Percentiles rank a stretch among this genome's conserved stretches.
Evolutionary conservation across 2,329 filamentous ascomycete species (phyloP).

Genomic region (Aspergillus puulaauensis): DNA sequence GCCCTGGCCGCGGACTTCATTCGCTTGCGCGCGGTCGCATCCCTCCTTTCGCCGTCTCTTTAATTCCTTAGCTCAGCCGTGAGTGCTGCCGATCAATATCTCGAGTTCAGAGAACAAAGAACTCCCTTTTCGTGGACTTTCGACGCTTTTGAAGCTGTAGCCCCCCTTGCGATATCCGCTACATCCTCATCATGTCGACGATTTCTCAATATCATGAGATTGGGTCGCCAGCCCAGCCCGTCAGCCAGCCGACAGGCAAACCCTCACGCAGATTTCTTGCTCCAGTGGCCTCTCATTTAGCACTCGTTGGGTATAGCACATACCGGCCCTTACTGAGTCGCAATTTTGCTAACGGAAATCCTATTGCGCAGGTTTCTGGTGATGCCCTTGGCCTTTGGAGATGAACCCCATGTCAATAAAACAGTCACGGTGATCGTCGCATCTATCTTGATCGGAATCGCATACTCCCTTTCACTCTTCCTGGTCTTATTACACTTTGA

Average conservation of each 20-base stretch:
- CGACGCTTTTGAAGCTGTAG: background rate
- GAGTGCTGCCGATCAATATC: background rate
- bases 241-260: constrained; percentile 5
- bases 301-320: constrained; percentile 28
- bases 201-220: constrained; percentile 15
- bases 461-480: constrained; percentile 26
- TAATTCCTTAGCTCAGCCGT: background rate
- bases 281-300: constrained; percentile 24
- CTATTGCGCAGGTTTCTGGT: constrained; percentile 27
- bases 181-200: background rate
- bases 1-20: background rate
- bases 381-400: constrained; percentile 29
- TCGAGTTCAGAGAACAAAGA: background rate
- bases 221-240: constrained; percentile 12
- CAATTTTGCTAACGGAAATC: background rate
- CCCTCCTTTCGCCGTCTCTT: background rate
- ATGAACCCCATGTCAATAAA: constrained; percentile 21
- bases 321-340: background rate
- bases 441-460: constrained; percentile 27
- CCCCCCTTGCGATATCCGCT: background rate
- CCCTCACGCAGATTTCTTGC: constrained; percentile 26
- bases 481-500: constrained; percentile 25
- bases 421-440: constrained; percentile 25
- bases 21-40: constrained; percentile 3
- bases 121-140: background rate